phyloP scores from a whole-genome alignment of 495 filamentous ascomycete species.

The Chaetomium tenue region DNA sequence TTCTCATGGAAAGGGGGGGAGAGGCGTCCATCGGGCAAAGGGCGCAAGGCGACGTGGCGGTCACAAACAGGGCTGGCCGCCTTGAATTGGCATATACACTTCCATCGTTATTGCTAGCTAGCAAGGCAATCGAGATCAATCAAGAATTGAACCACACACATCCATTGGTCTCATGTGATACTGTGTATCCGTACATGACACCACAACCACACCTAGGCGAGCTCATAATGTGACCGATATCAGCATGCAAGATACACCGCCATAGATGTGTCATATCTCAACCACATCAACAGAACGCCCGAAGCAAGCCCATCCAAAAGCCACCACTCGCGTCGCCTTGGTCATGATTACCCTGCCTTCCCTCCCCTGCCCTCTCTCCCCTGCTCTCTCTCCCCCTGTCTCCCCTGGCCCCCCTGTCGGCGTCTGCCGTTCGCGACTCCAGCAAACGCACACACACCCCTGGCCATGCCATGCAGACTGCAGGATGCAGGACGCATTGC shows the following conservation, averaged over 20 bases:
- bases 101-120: background rate
- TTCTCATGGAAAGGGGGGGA: background rate
- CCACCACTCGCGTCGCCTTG: background rate
- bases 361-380: background rate
- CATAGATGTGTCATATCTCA: slow-evolving; percentile 8
- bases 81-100: slow-evolving; percentile 1
- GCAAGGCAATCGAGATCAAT: background rate
- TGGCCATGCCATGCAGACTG: slow-evolving; percentile 11
- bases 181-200: too few species aligned
- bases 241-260: slow-evolving; percentile 19
- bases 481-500: slow-evolving; percentile 5
- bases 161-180: background rate
- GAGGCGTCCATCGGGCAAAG: slow-evolving; percentile 11
- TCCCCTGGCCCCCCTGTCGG: background rate
- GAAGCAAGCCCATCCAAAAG: slow-evolving; percentile 5
- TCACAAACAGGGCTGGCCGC: background rate
- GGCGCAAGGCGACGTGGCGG: slow-evolving; percentile 11
- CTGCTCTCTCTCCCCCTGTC: background rate
- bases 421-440: background rate
- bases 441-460: slow-evolving; percentile 5
- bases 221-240: slow-evolving; percentile 9
- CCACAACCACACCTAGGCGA: background rate
- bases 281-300: background rate
- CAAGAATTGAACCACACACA: slow-evolving; percentile 1
- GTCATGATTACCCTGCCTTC: too few species aligned